Base-by-base conservation (phyloP, 2,329 filamentous ascomycete species). In the Pseudovirgaria hyperparasitica region DNA sequence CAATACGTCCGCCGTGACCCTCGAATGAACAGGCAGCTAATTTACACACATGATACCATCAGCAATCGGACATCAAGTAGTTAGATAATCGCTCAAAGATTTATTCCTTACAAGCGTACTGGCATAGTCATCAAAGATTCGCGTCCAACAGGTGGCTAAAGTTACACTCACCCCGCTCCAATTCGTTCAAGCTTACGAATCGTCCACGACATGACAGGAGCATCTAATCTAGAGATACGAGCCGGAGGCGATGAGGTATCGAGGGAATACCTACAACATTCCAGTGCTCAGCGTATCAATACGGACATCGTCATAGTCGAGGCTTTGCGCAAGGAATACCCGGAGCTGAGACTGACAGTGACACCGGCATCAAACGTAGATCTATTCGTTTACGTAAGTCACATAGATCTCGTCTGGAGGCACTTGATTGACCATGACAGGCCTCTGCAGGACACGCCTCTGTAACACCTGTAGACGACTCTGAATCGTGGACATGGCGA, bases 301-400 rank as follows among this genome's bases (percentile, higher is more conserved):
- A 62, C 60, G 28, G 56, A 63, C 30, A 35, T 43, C 17, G 52
- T 63, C 16, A 36, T 63, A 13, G 48, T 57, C 25, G 52, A 60
- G 31, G 50, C 58, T n/a, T 43, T 63, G 7, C 57, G 57, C 25
- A 46, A 41, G 12, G 57, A 63, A 28, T 62, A 62, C 28, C 57
- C 58, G 9, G 32, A 59, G 16, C 54, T 62, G 12, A 55, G 61
- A 30, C 49, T 63, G 21, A 50, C 55, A 19, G 43, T 61, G 19
- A 44, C 49, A 2, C 58, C 59, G 4, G 28, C 31, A 16, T 28
- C 28, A 19, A 31, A 26, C 21, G 45, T 48, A 37, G 45, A 57
- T 34, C 54, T 63, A 16, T 42, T 61, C 29, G 46, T 41, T 8
- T 63, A 55, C 39, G n/a, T n/a, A n/a, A n/a, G n/a, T n/a, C n/a